Conservation (phyloP, 306 rosid species). For the Prunus armeniaca region DNA sequence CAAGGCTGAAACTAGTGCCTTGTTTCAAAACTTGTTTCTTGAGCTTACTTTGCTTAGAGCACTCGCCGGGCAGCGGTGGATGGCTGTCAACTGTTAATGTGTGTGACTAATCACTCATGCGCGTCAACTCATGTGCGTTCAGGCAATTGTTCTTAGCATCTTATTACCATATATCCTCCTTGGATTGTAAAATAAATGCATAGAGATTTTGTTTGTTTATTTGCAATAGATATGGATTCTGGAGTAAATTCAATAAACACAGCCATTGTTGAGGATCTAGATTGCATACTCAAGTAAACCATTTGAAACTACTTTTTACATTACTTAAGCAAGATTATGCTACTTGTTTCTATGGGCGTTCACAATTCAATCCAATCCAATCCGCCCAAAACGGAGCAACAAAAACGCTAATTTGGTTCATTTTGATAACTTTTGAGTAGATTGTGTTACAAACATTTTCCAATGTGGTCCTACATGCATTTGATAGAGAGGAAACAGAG, state of each 20-base stretch:
- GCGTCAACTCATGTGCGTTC: background rate
- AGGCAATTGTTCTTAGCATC: background rate
- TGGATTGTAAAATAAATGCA: constrained; percentile 13
- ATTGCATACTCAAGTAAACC: background rate
- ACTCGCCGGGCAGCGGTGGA: background rate
- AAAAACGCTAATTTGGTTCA: background rate
- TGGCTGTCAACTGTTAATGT: background rate
- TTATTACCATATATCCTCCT: background rate
- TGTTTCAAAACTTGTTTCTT: background rate
- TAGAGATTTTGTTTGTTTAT: background rate
- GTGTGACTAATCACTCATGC: background rate
- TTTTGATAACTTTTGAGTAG: background rate
- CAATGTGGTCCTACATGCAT: too few species aligned
- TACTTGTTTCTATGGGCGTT: background rate
- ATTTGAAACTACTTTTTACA: background rate
- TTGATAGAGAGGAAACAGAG: too few species aligned
- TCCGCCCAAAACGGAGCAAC: background rate
- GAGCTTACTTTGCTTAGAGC: background rate
- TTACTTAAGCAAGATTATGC: background rate
- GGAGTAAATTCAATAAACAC: background rate
- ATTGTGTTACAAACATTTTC: background rate
- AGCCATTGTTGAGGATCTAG: background rate
- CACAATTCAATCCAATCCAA: background rate
- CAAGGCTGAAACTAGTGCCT: too few species aligned
- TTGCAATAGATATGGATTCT: background rate